Percentiles rank a stretch among this genome's conserved stretches.
These are phyloP conservation scores for Dalechampia spathulata DNA, from an alignment of 441 rosid genomes.

Conservation along the genomic window DNA sequence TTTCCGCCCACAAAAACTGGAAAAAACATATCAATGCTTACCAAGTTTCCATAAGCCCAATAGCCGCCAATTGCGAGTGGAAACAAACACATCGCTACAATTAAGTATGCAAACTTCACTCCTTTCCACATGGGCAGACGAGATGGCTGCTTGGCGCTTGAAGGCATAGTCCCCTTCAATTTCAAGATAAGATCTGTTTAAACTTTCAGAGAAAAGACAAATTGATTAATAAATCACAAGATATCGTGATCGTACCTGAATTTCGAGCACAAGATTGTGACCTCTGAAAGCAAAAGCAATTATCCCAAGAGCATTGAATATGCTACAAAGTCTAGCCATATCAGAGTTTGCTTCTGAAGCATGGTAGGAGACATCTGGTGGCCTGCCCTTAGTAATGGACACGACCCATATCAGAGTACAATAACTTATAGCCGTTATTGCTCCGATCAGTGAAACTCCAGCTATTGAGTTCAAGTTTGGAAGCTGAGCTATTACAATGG, in stretches of 20 bases:
- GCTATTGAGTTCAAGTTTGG: slow-evolving; percentile 62
- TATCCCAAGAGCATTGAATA: slow-evolving; percentile 43
- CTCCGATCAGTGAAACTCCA: slow-evolving; percentile 50
- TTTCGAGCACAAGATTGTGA: slow-evolving; percentile 55
- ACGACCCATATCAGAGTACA: slow-evolving; percentile 43
- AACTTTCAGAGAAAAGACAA: background rate
- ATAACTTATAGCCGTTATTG: slow-evolving; percentile 44
- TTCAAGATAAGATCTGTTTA: background rate
- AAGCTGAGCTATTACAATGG: slow-evolving; percentile 42
- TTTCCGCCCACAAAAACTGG: background rate
- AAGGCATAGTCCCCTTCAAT: slow-evolving; percentile 56
- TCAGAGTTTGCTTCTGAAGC: slow-evolving; percentile 14
- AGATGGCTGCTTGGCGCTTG: slow-evolving; percentile 37
- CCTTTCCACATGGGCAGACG: slow-evolving; percentile 58
- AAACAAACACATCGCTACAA: slow-evolving; percentile 44
- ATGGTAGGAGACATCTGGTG: slow-evolving; percentile 22
- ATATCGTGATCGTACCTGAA: slow-evolving; percentile 30
- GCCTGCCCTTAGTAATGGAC: slow-evolving; percentile 24
- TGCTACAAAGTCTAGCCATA: slow-evolving; percentile 12
- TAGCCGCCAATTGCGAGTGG: slow-evolving; percentile 49
- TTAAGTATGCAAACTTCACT: slow-evolving; percentile 39
- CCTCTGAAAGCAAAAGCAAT: slow-evolving; percentile 58
- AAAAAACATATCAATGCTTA: slow-evolving; percentile 12
- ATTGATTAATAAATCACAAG: background rate
- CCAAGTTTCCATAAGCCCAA: slow-evolving; percentile 50